Percentiles rank a stretch among this genome's conserved stretches.
Conservation (phyloP, 2,329 filamentous ascomycete genomes). For the Elsinoe arachidis region DNA sequence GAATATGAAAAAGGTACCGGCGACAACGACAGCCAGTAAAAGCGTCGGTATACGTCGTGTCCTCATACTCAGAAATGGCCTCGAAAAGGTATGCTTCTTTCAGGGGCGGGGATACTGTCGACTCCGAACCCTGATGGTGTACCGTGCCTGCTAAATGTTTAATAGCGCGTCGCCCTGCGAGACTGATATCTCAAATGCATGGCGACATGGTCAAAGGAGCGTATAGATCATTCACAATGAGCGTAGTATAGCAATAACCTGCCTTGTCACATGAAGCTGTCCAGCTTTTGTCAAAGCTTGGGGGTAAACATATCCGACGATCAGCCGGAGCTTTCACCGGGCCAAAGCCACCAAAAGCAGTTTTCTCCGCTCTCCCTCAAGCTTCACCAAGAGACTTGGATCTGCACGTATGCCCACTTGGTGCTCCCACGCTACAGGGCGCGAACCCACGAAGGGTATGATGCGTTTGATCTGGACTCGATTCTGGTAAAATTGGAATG, state of each 20-base stretch:
- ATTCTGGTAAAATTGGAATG: neutral
- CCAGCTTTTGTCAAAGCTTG: slow-evolving; percentile 1
- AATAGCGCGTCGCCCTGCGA: neutral
- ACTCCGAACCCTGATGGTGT: neutral
- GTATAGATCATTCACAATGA: neutral
- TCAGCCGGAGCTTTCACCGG: neutral
- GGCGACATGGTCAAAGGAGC: neutral
- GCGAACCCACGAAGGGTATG: neutral
- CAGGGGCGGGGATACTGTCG: slow-evolving; percentile 3
- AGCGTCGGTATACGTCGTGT: slow-evolving; percentile 11
- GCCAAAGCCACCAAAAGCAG: neutral
- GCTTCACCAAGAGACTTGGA: slow-evolving; percentile 5
- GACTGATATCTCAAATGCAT: neutral
- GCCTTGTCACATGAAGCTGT: neutral
- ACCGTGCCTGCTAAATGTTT: neutral
- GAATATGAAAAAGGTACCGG: slow-evolving; percentile 3
- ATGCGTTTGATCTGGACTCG: neutral
- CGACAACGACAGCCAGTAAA: neutral
- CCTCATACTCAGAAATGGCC: neutral
- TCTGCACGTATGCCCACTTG: slow-evolving; percentile 1
- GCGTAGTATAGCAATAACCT: neutral
- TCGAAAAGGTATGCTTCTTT: neutral
- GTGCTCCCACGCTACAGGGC: neutral
- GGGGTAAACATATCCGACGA: neutral
- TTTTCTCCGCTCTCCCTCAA: neutral